Evolutionary conservation across 495 filamentous ascomycete species (phyloP), one percentile per base, ranked within the genome.

Genomic region (Parmelia sp.): DNA sequence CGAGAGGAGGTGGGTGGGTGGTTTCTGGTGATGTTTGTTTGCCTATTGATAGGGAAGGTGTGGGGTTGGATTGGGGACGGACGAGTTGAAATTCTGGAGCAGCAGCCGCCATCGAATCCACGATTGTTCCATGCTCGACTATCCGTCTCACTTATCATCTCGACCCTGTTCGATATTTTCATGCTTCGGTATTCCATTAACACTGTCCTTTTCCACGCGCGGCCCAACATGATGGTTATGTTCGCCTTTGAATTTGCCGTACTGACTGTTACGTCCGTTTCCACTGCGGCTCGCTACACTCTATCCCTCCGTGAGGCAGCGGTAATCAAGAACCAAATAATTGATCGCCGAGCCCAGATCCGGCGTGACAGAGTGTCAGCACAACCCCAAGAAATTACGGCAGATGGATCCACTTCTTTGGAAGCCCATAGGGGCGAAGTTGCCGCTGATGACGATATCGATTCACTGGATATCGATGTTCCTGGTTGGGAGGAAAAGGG

Each of bases 171-270:
- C 75, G 86, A 95, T 74, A 71, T 83, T 31, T 87, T 82, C 67
- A 84, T 98, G 77, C 80, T 97, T 64, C 79, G 76, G 31, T 96
- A 97, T 71, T 88, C 88, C 65, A 77, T 96, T 69, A 80, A 84
- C 14, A 90, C 88, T 3, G 92, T 98, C 33, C 84, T 96, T 25
- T 83, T 88, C 53, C 85, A 91, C 65, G 90, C 94, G 0, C 85
- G 90, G 25, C 92, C 94, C 0, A 92, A 94, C 61, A 97, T 98
- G 90, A 98, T 98, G 95, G 90, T 98, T 62, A 97, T 97, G 92
- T 98, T 98, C 71, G 86, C 92, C 23, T 97, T 98, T 69, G 94
- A 98, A 73, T 98, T 97, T 69, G 91, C 92, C 17, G 84, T 98
- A 64, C 75, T 97, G 64, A 79, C 85, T 6, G 86, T 95, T 15